These are phyloP conservation scores for Glaciozyma martinii DNA, from an alignment of 768 basidiomycete species.

Conservation along the genomic window DNA sequence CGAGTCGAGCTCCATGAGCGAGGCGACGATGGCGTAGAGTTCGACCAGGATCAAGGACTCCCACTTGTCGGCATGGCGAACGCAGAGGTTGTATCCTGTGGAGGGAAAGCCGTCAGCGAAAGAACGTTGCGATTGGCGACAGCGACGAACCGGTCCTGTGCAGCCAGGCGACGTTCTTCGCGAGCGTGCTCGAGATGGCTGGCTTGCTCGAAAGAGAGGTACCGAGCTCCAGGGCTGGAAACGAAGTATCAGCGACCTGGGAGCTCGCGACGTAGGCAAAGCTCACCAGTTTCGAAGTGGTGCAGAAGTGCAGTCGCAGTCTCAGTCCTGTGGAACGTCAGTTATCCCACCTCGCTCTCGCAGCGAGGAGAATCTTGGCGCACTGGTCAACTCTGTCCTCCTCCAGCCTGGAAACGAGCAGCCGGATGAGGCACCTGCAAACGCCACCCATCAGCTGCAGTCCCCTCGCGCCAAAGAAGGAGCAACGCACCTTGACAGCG, in stretches of 20 bases:
- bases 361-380: neutral
- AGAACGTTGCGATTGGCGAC: neutral
- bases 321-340: neutral
- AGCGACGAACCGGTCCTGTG: constrained; percentile 9
- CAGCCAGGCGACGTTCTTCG: constrained; percentile 10
- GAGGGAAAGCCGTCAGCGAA: neutral
- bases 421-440: constrained; percentile 10
- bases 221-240: neutral
- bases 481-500: neutral
- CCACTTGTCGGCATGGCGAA: neutral
- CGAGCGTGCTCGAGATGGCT: neutral
- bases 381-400: neutral
- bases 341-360: neutral
- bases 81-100: constrained; percentile 12
- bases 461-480: neutral
- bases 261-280: neutral
- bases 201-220: neutral
- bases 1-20: constrained; percentile 1
- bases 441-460: neutral
- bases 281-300: neutral
- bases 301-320: neutral
- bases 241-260: accelerated
- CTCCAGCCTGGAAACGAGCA: neutral
- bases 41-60: neutral
- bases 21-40: constrained; percentile 1